Conservation (phyloP, 176 grass and related monocot species). For the Ampelocalamus luodianensis region DNA sequence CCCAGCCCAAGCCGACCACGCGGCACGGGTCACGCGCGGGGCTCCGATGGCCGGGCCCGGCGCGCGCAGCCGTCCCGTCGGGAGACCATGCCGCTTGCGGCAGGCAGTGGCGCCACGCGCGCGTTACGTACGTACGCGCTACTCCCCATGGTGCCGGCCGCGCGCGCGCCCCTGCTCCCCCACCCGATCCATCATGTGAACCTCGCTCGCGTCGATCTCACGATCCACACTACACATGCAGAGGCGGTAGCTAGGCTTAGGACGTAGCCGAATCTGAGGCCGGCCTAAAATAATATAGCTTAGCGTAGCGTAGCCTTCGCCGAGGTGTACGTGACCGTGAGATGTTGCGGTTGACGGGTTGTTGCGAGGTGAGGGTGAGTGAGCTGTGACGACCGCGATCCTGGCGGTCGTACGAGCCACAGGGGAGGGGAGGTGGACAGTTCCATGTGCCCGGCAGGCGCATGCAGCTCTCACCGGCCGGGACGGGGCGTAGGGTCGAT, state of each 20-base stretch:
- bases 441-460: slow-evolving; percentile 12
- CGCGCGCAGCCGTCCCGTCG: not conserved
- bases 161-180: no score
- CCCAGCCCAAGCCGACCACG: not conserved
- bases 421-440: not conserved
- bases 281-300: not conserved
- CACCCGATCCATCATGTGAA: no score
- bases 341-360: slow-evolving; percentile 22
- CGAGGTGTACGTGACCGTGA: not conserved
- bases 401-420: not conserved
- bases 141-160: no score
- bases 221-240: not conserved
- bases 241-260: not conserved
- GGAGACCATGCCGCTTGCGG: not conserved
- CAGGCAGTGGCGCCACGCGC: no score
- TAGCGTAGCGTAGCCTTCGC: not conserved
- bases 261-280: slow-evolving; percentile 10
- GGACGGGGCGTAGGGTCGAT: not conserved
- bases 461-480: not conserved
- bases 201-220: not conserved
- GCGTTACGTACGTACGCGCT: not conserved
- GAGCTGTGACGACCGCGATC: not conserved
- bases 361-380: not conserved
- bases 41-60: no score
- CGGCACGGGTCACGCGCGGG: not conserved